Evolutionary conservation across 805 yeast species (phyloP), one percentile per base, ranked within the genome.

Genomic region (Candida lessepsii): DNA sequence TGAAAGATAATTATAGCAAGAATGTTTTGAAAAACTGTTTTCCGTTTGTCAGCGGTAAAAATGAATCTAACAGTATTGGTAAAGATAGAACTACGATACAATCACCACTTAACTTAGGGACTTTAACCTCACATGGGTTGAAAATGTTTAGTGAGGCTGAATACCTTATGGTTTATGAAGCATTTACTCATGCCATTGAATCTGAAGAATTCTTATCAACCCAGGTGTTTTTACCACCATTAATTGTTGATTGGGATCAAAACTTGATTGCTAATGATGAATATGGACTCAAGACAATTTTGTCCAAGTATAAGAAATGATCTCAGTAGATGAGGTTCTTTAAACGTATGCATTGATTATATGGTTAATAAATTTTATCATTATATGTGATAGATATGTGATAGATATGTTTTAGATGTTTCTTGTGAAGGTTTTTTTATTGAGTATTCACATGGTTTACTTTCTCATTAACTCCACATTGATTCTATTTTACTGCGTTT

Each of bases 181-280:
- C 69, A 1, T 69, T 66, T 48, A 50, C 55, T 16, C 44, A 44
- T 23, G 52, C 58, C 18, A 51, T 57, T 18, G 52, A 47, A 29
- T 51, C 54, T 14, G 50, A 52, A 8, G 57, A 58, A 17, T 52
- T 49, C 4, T 40, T 44, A 27, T 63, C 71, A 4, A 48, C 58
- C 14, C 60, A 63, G 24, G 53, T 69, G 9, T 69, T 69, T 52
- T 44, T 45, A 36, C 65, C 73, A 2, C 74, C 74, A 0, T 61
- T 69, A 48, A 57, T 69, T n/a, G 60, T 68, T 25, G 74, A 69
- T 51, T 69, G 74, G 74, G 74, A 69, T 48, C 73, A 69, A 49
- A 58, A 63, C 47, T 32, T 61, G 37, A 58, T 67, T 40, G 74
- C 73, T 9, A 57, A 54, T 37, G 70, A 67, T 45, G 70, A 61